phyloP scores from a whole-genome alignment of 495 filamentous ascomycete genomes.

The Chaetomidium leptoderma region DNA sequence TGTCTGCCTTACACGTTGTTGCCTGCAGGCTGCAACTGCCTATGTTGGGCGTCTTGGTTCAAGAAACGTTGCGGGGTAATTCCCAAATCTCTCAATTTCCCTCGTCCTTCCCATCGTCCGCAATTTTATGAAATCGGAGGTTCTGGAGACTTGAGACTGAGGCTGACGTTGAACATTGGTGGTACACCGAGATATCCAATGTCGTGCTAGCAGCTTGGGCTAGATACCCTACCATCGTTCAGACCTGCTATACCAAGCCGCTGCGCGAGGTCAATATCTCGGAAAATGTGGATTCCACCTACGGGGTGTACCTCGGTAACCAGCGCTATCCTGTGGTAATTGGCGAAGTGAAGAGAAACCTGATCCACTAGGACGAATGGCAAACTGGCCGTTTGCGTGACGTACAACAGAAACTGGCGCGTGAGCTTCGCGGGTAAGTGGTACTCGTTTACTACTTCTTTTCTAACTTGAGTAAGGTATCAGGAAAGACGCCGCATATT shows the following conservation, averaged over 20 bases:
- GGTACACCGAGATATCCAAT: constrained; percentile 23
- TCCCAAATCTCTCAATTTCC: no score
- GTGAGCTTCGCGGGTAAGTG: constrained; percentile 21
- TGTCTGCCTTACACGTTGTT: no score
- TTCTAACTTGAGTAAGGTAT: no score
- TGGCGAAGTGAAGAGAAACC: constrained; percentile 21
- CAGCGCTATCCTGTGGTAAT: constrained; percentile 9
- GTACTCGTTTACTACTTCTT: background rate
- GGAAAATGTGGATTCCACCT: constrained; percentile 18
- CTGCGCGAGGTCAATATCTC: constrained; percentile 6
- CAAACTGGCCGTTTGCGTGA: constrained; percentile 1
- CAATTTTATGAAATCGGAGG: no score
- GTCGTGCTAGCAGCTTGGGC: constrained; percentile 23
- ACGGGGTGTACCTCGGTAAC: constrained; percentile 6
- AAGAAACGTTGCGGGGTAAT: no score
- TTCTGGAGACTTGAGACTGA: constrained; percentile 20
- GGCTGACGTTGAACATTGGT: constrained; percentile 23
- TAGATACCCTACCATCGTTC: constrained; percentile 13
- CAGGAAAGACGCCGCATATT: no score
- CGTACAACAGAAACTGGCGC: constrained; percentile 16
- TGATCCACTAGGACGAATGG: constrained; percentile 6
- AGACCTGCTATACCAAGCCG: constrained; percentile 24
- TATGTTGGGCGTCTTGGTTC: no score
- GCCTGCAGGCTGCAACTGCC: no score
- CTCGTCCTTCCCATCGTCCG: no score